Percentiles rank a stretch among this genome's conserved stretches.
Evolutionary conservation across 2,329 filamentous ascomycete species (phyloP).

Genomic region (Conoideocrella luteorostrata): DNA sequence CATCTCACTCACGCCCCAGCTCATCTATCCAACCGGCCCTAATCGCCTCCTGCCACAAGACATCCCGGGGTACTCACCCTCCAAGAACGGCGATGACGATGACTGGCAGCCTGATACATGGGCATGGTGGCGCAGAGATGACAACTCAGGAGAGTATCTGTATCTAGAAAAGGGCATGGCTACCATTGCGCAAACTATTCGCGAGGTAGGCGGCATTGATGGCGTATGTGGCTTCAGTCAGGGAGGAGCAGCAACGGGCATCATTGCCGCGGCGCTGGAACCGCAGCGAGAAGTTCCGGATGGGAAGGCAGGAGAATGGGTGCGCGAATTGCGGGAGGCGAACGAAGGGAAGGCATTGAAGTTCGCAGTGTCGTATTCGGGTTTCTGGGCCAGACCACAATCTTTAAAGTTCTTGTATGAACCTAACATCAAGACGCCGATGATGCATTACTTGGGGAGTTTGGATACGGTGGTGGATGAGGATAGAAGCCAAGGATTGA

Average conservation of each 20-base stretch:
- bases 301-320: slow-evolving; percentile 33
- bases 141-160: slow-evolving; percentile 56
- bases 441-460: slow-evolving; percentile 75
- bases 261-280: slow-evolving; percentile 70
- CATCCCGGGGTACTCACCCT: slow-evolving; percentile 59
- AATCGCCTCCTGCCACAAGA: slow-evolving; percentile 56
- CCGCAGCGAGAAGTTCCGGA: slow-evolving; percentile 20
- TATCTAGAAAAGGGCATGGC: slow-evolving; percentile 63
- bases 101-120: slow-evolving; percentile 60
- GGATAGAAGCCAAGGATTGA: slow-evolving; percentile 57
- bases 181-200: slow-evolving; percentile 54
- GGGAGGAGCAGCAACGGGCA: slow-evolving; percentile 64
- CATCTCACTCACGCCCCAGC: slow-evolving; percentile 43
- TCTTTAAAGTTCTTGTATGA: slow-evolving; percentile 61
- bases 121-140: slow-evolving; percentile 75
- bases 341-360: slow-evolving; percentile 46
- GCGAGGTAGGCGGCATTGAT: slow-evolving; percentile 61
- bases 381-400: slow-evolving; percentile 60
- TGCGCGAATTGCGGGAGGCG: slow-evolving; percentile 37
- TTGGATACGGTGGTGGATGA: slow-evolving; percentile 88
- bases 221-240: slow-evolving; percentile 80
- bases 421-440: slow-evolving; percentile 68
- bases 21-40: slow-evolving; percentile 66
- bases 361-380: slow-evolving; percentile 72
- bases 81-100: slow-evolving; percentile 31